Conservation (phyloP, 129 eudicot species). For the Sambucus nigra region DNA sequence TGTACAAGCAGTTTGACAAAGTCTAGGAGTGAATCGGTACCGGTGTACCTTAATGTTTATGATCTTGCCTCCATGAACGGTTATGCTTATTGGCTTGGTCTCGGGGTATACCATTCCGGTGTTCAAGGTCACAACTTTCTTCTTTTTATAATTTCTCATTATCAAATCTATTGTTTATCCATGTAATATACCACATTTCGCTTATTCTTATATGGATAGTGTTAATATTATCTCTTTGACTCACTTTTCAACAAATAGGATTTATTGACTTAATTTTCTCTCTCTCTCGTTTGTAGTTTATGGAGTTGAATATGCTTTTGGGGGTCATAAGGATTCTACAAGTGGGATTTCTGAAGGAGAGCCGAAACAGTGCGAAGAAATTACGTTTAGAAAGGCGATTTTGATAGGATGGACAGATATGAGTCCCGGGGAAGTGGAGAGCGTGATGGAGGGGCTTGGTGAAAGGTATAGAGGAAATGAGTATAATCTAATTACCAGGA, state of each 20-base stretch:
- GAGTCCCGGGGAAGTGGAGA: constrained; percentile 42
- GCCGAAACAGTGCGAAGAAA: constrained; percentile 76
- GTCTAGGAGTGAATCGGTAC: constrained; percentile 45
- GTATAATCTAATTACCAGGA: constrained; percentile 68
- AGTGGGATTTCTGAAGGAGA: constrained; percentile 80
- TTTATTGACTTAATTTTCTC: not conserved
- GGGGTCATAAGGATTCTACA: constrained; percentile 71
- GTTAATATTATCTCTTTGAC: not conserved
- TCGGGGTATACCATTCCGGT: constrained; percentile 88
- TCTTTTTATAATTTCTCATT: not conserved
- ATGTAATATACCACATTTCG: not conserved
- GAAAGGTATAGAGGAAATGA: constrained; percentile 65
- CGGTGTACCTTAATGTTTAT: constrained; percentile 69
- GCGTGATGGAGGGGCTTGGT: constrained; percentile 56
- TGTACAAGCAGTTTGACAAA: constrained; percentile 48
- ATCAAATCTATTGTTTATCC: not conserved
- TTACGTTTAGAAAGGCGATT: constrained; percentile 60
- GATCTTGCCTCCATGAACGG: constrained; percentile 80
- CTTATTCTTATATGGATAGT: not conserved
- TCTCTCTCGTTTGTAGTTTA: constrained; percentile 37
- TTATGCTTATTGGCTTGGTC: constrained; percentile 88
- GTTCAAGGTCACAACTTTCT: constrained; percentile 47
- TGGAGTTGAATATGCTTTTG: constrained; percentile 87
- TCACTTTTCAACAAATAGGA: not conserved
- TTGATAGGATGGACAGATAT: constrained; percentile 68